A percentile compares a stretch with the other conserved stretches of the same genome.
These are phyloP conservation scores for Sophora flavescens DNA, from an alignment of 306 rosid species.

Conservation along the genomic window DNA sequence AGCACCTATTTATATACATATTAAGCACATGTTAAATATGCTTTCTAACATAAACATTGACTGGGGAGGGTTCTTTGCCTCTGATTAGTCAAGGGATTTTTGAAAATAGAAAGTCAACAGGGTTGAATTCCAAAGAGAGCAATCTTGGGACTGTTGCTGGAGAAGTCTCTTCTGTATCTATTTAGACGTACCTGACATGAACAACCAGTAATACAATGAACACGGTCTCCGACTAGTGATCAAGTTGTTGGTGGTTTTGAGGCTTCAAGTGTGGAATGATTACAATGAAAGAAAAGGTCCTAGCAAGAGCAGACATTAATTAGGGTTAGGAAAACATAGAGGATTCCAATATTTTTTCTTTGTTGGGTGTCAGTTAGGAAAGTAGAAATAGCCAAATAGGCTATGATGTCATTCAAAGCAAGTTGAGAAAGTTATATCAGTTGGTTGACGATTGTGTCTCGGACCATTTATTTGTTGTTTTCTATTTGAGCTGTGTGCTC, in stretches of 20 bases:
- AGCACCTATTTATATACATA: too few species aligned
- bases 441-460: constrained; percentile 9
- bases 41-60: too few species aligned
- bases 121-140: constrained; percentile 42
- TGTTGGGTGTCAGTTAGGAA: constrained; percentile 43
- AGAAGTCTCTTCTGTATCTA: constrained; percentile 32
- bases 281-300: constrained; percentile 43
- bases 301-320: constrained; percentile 25
- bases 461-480: too few species aligned
- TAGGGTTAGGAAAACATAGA: constrained; percentile 38
- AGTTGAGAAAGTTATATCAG: constrained; percentile 37
- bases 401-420: constrained; percentile 41
- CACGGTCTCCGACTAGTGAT: constrained; percentile 34
- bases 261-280: constrained; percentile 32
- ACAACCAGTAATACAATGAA: constrained; percentile 31
- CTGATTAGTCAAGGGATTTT: constrained; percentile 23
- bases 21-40: too few species aligned
- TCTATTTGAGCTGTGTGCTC: too few species aligned
- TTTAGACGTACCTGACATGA: constrained; percentile 38
- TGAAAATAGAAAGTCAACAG: constrained; percentile 48
- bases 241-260: constrained; percentile 26
- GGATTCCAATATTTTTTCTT: constrained; percentile 54
- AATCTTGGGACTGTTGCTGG: constrained; percentile 30
- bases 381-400: constrained; percentile 33
- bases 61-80: constrained; percentile 41